Evolutionary conservation across 2,329 filamentous ascomycete species (phyloP), one percentile per base, ranked within the genome.

Genomic region (Fusarium compactum): DNA sequence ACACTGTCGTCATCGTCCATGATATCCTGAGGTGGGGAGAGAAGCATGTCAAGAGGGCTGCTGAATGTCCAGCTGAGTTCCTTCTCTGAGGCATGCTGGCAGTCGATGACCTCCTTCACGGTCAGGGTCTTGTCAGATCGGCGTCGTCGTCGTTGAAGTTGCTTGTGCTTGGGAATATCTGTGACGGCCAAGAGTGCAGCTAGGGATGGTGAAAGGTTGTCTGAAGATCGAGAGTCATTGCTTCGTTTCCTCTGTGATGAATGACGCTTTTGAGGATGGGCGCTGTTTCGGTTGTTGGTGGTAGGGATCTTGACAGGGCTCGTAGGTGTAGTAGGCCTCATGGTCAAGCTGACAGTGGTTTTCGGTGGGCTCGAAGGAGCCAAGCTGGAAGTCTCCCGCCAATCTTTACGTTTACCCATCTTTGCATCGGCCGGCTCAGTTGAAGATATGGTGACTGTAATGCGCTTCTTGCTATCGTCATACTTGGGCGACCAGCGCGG

Each of bases 141-240:
- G 40, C 74, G 76, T 27, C 76, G 74, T 40, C 74, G 80, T 38
- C 80, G 79, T 50, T 79, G 77, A 29, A 79, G 76, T 58, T 80
- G 83, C 27, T 70, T 83, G 78, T 52, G 85, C 78, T 70, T 82
- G 5, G 87, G 89, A 52, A 91, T 91, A 66, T 84, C 85, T 30
- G 89, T 91, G 56, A 89, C 82, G 32, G 89, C 89, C 34, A 91
- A 81, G 29, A 91, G 80, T 15, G 87, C 87, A 8, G 87, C 87
- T 29, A 91, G 84, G 0, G 88, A 89, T 0, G 88, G 84, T 8
- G 89, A 85, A 24, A 91, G 82, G 18, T 83, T 80, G 61, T 89
- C 86, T 8, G 86, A 83, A 2, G 85, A 84, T 74, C 86, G 85
- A 3, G 81, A 77, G 57, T 85, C 82, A 62, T 78, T 80, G 11